Percentiles rank a stretch among this genome's conserved stretches.
These are phyloP conservation scores for Pseudocercospora vitis DNA, from an alignment of 2,329 filamentous ascomycete species.

Conservation along the genomic window DNA sequence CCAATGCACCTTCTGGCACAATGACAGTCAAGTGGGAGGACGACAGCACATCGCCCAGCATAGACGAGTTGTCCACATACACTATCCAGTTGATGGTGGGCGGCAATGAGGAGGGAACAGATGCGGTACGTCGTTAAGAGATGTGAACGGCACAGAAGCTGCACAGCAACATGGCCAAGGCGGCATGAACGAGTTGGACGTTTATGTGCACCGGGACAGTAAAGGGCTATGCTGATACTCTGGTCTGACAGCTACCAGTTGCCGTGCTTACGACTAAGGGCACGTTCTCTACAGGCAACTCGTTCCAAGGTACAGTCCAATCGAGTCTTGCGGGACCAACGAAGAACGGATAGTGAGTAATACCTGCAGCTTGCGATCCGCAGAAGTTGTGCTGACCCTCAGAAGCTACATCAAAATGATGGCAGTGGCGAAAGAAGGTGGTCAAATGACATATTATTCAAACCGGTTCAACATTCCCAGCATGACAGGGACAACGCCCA, in stretches of 20 bases:
- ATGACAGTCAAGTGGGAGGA: slow-evolving; percentile 60
- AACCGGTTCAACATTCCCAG: slow-evolving; percentile 62
- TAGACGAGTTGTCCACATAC: slow-evolving; percentile 56
- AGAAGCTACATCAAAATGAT: slow-evolving; percentile 60
- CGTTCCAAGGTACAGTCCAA: slow-evolving; percentile 21
- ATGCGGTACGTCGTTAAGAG: slow-evolving; percentile 43
- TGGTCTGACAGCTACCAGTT: slow-evolving; percentile 18
- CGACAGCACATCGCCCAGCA: slow-evolving; percentile 50
- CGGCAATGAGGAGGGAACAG: slow-evolving; percentile 51
- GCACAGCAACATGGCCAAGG: background rate
- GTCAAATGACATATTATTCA: slow-evolving; percentile 60
- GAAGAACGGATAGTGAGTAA: slow-evolving; percentile 58
- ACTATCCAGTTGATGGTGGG: slow-evolving; percentile 62
- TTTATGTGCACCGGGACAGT: background rate
- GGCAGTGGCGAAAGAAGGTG: slow-evolving; percentile 55
- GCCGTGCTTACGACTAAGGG: slow-evolving; percentile 14
- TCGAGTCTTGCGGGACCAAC: slow-evolving; percentile 34
- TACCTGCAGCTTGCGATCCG: background rate
- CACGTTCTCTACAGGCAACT: slow-evolving; percentile 18
- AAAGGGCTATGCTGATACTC: background rate
- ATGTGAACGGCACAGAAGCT: background rate
- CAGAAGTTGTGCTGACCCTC: slow-evolving; percentile 11
- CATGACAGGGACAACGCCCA: slow-evolving; percentile 62
- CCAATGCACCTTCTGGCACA: slow-evolving; percentile 51
- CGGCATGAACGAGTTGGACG: background rate